Percentiles rank a stretch among this genome's conserved stretches.
Conservation (phyloP, 2,329 filamentous ascomycete genomes). For the Colletotrichum tanaceti region DNA sequence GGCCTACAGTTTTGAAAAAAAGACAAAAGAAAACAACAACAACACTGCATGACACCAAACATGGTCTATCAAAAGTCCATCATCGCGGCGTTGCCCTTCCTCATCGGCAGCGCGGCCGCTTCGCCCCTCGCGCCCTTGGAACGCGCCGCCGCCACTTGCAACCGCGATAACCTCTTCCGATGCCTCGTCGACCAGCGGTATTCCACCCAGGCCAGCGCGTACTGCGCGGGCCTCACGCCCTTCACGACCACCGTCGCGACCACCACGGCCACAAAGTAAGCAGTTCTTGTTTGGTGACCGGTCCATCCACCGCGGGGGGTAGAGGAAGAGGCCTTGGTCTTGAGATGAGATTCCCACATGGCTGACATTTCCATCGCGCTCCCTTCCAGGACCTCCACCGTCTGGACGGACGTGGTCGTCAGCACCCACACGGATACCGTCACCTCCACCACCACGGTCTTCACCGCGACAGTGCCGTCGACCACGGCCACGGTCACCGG, state of each 20-base stretch:
- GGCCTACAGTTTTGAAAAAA: background rate
- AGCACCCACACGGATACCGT: background rate
- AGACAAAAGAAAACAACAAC: too few relatives aligned
- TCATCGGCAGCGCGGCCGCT: background rate
- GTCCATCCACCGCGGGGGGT: too few relatives aligned
- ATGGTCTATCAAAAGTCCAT: background rate
- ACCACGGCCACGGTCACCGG: background rate
- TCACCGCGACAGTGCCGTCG: background rate
- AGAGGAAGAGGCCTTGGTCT: too few relatives aligned
- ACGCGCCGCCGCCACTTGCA: background rate
- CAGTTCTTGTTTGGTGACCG: too few relatives aligned
- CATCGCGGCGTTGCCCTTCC: background rate
- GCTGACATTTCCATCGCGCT: background rate
- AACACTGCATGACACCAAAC: background rate
- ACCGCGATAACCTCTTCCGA: background rate
- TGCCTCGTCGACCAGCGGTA: background rate
- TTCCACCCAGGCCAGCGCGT: background rate
- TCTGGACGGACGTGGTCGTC: background rate
- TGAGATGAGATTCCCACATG: too few relatives aligned
- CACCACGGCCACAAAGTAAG: background rate
- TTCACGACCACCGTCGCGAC: background rate
- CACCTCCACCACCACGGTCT: background rate
- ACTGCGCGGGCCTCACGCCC: background rate
- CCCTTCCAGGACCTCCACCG: background rate
- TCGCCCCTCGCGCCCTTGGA: background rate